These are phyloP conservation scores for Knufia fluminis DNA, from an alignment of 2,329 filamentous ascomycete species.

Conservation along the genomic window DNA sequence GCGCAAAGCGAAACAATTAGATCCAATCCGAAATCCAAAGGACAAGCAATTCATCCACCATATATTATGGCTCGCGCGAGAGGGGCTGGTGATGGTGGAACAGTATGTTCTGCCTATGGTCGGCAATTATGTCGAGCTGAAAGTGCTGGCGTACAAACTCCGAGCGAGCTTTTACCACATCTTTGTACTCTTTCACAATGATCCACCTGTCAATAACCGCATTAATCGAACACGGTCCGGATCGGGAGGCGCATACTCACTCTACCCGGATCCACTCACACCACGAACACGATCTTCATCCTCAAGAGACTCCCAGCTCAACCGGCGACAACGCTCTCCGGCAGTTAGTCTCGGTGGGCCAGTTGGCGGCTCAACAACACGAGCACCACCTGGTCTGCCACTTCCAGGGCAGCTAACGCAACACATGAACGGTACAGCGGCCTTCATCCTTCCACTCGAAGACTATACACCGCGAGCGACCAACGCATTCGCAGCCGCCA, in stretches of 20 bases:
- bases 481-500: conserved; percentile 69
- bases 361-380: conserved; percentile 41
- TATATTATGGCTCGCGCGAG: conserved; percentile 90
- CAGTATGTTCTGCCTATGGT: conserved; percentile 78
- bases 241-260: conserved; percentile 12
- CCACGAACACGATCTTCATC: conserved; percentile 30
- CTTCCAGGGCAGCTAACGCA: conserved; percentile 3
- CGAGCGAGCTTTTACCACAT: conserved; percentile 94
- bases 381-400: conserved; percentile 26
- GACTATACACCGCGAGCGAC: conserved; percentile 74
- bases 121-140: conserved; percentile 67
- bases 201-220: conserved; percentile 60
- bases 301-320: conserved; percentile 4
- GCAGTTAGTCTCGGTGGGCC: conserved; percentile 50
- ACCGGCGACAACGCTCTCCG: conserved; percentile 36
- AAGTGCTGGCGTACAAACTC: conserved; percentile 83
- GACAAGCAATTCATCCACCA: conserved; percentile 70
- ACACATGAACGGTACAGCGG: conserved; percentile 41
- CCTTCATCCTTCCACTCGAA: conserved; percentile 68
- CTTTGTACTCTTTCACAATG: conserved; percentile 91
- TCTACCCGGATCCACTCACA: conserved; percentile 22
- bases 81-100: conserved; percentile 81
- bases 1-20: conserved; percentile 72
- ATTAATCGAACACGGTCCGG: conserved; percentile 19
- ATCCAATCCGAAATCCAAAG: conserved; percentile 66